Percentiles rank a stretch among this genome's conserved stretches.
Conservation (phyloP, 2,329 filamentous ascomycete species). For the Monosporascus ibericus region DNA sequence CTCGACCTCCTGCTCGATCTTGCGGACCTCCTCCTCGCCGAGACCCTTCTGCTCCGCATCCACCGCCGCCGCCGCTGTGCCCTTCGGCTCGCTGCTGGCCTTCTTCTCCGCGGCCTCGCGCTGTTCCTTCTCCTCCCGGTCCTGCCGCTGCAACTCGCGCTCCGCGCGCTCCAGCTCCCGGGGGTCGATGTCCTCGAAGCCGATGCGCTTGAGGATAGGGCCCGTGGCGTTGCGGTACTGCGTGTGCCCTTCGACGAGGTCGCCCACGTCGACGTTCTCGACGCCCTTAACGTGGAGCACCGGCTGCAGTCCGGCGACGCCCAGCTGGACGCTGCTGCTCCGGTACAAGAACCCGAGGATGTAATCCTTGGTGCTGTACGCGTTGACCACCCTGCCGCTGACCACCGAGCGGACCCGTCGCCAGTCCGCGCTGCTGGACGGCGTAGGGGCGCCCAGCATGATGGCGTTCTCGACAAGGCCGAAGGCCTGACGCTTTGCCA, state of each 20-base stretch:
- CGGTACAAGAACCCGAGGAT: slow-evolving; percentile 85
- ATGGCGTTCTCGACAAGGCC: slow-evolving; percentile 79
- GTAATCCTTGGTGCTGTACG: slow-evolving; percentile 81
- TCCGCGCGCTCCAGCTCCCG: slow-evolving; percentile 25
- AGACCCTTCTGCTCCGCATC: slow-evolving; percentile 1
- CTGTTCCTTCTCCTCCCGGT: slow-evolving; percentile 17
- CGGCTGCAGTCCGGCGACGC: slow-evolving; percentile 75
- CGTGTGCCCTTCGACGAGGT: slow-evolving; percentile 63
- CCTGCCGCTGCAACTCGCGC: slow-evolving; percentile 15
- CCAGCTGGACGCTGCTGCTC: slow-evolving; percentile 75
- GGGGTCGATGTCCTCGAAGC: slow-evolving; percentile 61
- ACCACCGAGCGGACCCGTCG: slow-evolving; percentile 72
- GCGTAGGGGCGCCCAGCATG: slow-evolving; percentile 74
- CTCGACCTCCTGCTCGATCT: slow-evolving; percentile 11
- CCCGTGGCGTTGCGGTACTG: slow-evolving; percentile 65
- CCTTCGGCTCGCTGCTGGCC: background rate
- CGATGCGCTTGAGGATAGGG: slow-evolving; percentile 59
- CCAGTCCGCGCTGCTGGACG: slow-evolving; percentile 69
- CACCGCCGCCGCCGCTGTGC: background rate
- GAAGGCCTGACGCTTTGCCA: slow-evolving; percentile 74
- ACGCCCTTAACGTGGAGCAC: slow-evolving; percentile 59
- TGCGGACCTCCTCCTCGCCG: slow-evolving; percentile 10
- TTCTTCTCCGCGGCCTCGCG: slow-evolving; percentile 14
- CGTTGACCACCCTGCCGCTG: slow-evolving; percentile 76
- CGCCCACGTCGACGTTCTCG: slow-evolving; percentile 63